Evolutionary conservation across 345 rosid species (phyloP).

Genomic region (Brassica carinata): DNA sequence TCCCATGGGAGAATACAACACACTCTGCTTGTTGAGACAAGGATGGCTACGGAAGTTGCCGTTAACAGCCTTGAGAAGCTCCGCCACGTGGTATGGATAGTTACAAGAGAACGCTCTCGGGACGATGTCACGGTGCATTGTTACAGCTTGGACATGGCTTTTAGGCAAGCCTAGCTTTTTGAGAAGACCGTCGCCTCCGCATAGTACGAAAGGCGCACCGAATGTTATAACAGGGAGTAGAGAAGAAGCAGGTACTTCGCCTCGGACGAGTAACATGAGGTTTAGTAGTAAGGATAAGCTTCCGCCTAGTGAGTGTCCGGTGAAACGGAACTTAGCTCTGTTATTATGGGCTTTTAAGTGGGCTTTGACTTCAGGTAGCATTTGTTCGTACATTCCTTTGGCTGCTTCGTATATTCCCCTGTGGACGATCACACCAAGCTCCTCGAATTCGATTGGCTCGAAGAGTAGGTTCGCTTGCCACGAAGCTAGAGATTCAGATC

Average conservation of each 20-base stretch:
- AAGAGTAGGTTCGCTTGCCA: conserved; percentile 91
- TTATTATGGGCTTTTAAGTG: conserved; percentile 57
- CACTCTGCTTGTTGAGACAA: conserved; percentile 78
- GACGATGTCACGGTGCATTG: conserved; percentile 83
- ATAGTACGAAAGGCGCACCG: conserved; percentile 80
- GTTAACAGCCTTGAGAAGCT: conserved; percentile 81
- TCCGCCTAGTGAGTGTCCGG: conserved; percentile 91
- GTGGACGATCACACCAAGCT: conserved; percentile 67
- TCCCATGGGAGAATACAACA: conserved; percentile 81
- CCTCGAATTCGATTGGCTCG: conserved; percentile 86
- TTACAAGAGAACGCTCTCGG: conserved; percentile 89
- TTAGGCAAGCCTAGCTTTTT: conserved; percentile 68
- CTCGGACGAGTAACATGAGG: conserved; percentile 74
- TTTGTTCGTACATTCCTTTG: conserved; percentile 90
- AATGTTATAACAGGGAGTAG: conserved; percentile 81
- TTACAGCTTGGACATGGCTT: conserved; percentile 67
- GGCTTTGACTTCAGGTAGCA: conserved; percentile 71
- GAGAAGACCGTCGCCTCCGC: conserved; percentile 81
- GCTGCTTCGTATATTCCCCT: conserved; percentile 95
- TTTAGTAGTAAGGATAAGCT: conserved; percentile 74
- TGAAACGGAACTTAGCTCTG: conserved; percentile 68
- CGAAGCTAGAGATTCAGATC: conserved; percentile 82
- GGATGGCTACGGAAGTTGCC: conserved; percentile 78
- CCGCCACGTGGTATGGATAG: conserved; percentile 76
- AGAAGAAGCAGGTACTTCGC: conserved; percentile 67